Conservation (phyloP, 805 yeast species). For the Suhomyces vadensis region DNA sequence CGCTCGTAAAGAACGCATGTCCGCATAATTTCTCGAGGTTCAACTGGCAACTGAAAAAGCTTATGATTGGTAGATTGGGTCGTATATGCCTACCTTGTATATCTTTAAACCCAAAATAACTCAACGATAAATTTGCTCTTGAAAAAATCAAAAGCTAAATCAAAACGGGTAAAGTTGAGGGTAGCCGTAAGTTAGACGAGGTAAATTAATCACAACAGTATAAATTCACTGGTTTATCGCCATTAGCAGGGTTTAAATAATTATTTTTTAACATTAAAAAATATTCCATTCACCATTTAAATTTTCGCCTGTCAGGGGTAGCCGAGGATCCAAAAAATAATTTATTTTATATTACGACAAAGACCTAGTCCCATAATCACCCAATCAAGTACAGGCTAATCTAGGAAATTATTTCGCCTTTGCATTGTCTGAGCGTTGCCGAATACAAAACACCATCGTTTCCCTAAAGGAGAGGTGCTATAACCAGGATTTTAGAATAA, state of each 20-base stretch:
- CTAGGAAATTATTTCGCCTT: constrained; percentile 1
- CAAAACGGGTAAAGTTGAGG: background rate
- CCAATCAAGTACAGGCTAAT: background rate
- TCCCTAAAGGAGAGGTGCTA: too few species aligned
- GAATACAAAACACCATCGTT: too few species aligned
- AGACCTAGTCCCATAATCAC: background rate
- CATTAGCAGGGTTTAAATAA: background rate
- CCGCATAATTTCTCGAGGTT: background rate
- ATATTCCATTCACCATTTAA: background rate
- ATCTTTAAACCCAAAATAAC: too few species aligned
- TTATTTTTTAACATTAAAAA: background rate
- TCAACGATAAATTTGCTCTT: too few species aligned
- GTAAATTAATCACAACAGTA: constrained; percentile 1
- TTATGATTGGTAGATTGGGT: background rate
- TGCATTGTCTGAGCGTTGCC: background rate
- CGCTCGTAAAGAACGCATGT: constrained; percentile 2
- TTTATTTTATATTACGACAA: background rate
- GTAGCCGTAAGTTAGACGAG: constrained; percentile 5
- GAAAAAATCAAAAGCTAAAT: background rate
- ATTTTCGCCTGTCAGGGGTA: constrained; percentile 6
- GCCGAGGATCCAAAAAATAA: background rate
- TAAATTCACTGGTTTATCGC: background rate
- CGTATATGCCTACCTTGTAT: too few species aligned
- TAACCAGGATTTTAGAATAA: too few species aligned
- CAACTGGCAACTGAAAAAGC: background rate